Evolutionary conservation across 2,329 filamentous ascomycete species (phyloP).

Genomic region (Scytalidium lignicola): DNA sequence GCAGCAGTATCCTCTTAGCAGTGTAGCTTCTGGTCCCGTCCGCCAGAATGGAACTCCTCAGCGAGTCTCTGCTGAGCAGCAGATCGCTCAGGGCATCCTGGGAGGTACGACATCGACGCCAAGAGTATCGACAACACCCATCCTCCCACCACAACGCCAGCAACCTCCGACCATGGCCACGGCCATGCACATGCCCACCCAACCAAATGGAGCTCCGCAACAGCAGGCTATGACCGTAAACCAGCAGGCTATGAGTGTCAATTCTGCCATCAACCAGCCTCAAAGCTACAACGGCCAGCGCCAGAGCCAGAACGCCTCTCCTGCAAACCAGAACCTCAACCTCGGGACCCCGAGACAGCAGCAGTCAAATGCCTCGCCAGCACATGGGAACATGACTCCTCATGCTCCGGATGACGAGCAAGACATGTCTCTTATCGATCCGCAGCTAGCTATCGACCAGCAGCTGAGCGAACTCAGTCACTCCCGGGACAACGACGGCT

Average conservation of each 20-base stretch:
- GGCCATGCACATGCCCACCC: constrained; percentile 23
- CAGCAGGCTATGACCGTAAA: constrained; percentile 12
- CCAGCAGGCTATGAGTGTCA: constrained; percentile 21
- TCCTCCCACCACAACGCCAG: constrained; percentile 18
- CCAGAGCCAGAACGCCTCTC: constrained; percentile 25
- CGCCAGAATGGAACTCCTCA: constrained; percentile 19
- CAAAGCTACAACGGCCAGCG: constrained; percentile 16
- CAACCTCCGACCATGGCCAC: constrained; percentile 25
- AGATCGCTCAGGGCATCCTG: constrained; percentile 28
- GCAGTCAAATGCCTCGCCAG: constrained; percentile 17
- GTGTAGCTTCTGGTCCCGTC: constrained; percentile 9
- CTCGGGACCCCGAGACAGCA: constrained; percentile 11
- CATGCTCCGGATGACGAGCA: constrained; percentile 19
- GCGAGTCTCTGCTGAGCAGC: constrained; percentile 26
- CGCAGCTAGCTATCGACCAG: constrained; percentile 25
- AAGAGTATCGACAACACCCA: constrained; percentile 16
- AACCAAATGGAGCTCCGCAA: constrained; percentile 18
- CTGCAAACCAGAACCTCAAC: constrained; percentile 18
- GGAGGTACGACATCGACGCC: constrained; percentile 17
- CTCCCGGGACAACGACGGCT: constrained; percentile 8
- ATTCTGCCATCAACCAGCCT: constrained; percentile 23
- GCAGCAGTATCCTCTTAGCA: constrained; percentile 15
- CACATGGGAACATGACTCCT: constrained; percentile 16
- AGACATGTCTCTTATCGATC: constrained; percentile 29
- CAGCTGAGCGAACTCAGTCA: constrained; percentile 13